These are phyloP conservation scores for Mycena leptocephala DNA, from an alignment of 768 basidiomycete species.

Conservation along the genomic window DNA sequence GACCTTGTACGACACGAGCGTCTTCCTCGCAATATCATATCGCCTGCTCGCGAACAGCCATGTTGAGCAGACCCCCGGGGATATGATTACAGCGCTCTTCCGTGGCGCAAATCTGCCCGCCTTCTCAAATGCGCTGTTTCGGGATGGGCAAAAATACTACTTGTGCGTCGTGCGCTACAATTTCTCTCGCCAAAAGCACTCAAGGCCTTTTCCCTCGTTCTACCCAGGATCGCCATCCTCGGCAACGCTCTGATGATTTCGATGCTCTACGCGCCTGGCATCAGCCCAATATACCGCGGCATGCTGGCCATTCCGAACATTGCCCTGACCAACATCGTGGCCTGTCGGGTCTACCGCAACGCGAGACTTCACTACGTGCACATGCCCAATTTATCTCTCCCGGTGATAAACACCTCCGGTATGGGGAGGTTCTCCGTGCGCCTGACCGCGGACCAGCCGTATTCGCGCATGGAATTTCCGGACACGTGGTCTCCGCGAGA, in stretches of 20 bases:
- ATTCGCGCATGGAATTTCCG: too few species aligned
- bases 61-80: neutral
- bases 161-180: neutral
- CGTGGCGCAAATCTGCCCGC: neutral
- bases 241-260: neutral
- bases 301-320: neutral
- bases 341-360: neutral
- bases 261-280: neutral
- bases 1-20: neutral
- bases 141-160: neutral
- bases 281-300: neutral
- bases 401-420: too few species aligned
- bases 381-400: too few species aligned
- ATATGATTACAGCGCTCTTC: neutral
- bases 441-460: too few species aligned
- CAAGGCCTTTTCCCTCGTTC: too few species aligned
- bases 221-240: neutral
- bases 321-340: neutral
- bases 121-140: neutral
- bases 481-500: too few species aligned
- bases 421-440: too few species aligned
- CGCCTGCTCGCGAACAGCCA: neutral
- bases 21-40: neutral
- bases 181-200: too few species aligned
- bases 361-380: neutral